Percentiles rank a stretch among this genome's conserved stretches.
Conservation (phyloP, 805 yeast species). For the Starmerella riodocensis region DNA sequence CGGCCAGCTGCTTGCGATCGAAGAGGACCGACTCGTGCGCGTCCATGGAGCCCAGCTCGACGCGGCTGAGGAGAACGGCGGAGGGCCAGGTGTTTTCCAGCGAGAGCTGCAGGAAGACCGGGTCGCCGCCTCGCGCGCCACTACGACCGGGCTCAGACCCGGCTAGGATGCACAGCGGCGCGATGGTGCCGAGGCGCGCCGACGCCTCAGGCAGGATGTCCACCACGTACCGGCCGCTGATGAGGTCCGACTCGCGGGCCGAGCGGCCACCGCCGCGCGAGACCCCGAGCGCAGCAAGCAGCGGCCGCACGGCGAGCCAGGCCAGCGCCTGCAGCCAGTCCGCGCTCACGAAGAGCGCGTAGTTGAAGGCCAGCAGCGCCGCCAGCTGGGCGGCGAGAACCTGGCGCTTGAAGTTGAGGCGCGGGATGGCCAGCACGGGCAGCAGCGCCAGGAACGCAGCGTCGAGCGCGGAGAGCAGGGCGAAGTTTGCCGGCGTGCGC, state of each 20-base stretch:
- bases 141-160: too few species aligned
- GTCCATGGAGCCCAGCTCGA: slow-evolving; percentile 5
- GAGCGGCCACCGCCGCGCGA: background rate
- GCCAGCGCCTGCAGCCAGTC: slow-evolving; percentile 26
- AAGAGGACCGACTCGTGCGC: slow-evolving; percentile 32
- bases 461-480: slow-evolving; percentile 53
- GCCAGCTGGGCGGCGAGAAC: slow-evolving; percentile 39
- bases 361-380: slow-evolving; percentile 36
- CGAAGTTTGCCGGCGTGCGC: slow-evolving; percentile 35
- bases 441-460: slow-evolving; percentile 54
- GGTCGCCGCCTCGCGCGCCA: slow-evolving; percentile 3
- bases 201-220: slow-evolving; percentile 85
- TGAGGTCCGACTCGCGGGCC: slow-evolving; percentile 1
- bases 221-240: slow-evolving; percentile 65
- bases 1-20: slow-evolving; percentile 43
- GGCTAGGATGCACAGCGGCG: slow-evolving; percentile 40
- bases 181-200: slow-evolving; percentile 52
- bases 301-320: slow-evolving; percentile 10
- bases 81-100: slow-evolving; percentile 68
- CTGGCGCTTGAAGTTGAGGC: slow-evolving; percentile 51
- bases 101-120: slow-evolving; percentile 51
- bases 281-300: background rate
- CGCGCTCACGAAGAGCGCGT: slow-evolving; percentile 32
- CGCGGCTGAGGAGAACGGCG: slow-evolving; percentile 40
- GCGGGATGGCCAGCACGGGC: slow-evolving; percentile 65